A percentile compares a stretch with the other conserved stretches of the same genome.
Conservation (phyloP, 2,329 filamentous ascomycete species). For the Xylariales sp. region DNA sequence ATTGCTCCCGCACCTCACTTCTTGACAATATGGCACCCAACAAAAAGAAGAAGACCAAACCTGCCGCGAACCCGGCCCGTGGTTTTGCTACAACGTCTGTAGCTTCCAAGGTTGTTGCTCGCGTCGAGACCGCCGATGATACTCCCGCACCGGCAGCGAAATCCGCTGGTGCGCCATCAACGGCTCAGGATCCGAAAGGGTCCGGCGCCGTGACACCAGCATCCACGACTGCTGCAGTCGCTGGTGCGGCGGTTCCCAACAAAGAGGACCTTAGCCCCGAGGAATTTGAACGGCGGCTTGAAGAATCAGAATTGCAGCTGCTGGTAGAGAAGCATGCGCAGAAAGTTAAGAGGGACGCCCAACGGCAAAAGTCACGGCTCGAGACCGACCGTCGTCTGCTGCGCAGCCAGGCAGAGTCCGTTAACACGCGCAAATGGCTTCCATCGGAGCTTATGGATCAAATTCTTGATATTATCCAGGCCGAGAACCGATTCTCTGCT, state of each 20-base stretch:
- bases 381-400: slow-evolving; percentile 84
- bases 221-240: slow-evolving; percentile 10
- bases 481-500: slow-evolving; percentile 56
- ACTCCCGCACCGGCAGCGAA: slow-evolving; percentile 15
- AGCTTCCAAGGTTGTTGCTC: slow-evolving; percentile 63
- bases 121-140: slow-evolving; percentile 30
- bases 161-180: slow-evolving; percentile 25
- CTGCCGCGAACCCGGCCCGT: slow-evolving; percentile 77
- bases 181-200: slow-evolving; percentile 13
- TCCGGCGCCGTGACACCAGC: slow-evolving; percentile 18
- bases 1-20: no score
- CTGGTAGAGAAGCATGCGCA: slow-evolving; percentile 79
- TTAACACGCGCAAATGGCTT: slow-evolving; percentile 76
- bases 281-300: slow-evolving; percentile 83
- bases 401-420: slow-evolving; percentile 68
- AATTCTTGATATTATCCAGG: slow-evolving; percentile 68
- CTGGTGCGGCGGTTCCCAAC: slow-evolving; percentile 11
- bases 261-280: slow-evolving; percentile 67
- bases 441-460: slow-evolving; percentile 73
- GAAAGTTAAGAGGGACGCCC: slow-evolving; percentile 75
- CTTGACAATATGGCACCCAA: slow-evolving; percentile 56
- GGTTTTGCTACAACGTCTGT: slow-evolving; percentile 93
- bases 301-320: slow-evolving; percentile 84
- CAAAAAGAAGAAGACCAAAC: slow-evolving; percentile 89
- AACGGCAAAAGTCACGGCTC: slow-evolving; percentile 70